Evolutionary conservation across 306 rosid genomes (phyloP).

Genomic region (Pterocarpus macrocarpus): DNA sequence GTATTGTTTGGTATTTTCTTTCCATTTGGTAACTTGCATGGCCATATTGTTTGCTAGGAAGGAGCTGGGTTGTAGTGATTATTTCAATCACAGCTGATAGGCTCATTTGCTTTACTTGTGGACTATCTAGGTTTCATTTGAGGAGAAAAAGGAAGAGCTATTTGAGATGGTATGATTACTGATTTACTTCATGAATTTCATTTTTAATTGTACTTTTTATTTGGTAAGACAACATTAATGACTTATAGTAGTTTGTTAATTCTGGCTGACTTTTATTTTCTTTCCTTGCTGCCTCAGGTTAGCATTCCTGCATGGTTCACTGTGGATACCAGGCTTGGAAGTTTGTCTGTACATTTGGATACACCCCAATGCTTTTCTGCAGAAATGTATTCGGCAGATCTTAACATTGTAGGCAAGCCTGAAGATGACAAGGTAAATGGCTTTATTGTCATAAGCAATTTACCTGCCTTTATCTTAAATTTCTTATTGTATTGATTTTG

Average conservation of each 20-base stretch:
- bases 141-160: conserved; percentile 91
- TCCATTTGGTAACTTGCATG: conserved; percentile 41
- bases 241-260: conserved; percentile 37
- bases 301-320: conserved; percentile 99
- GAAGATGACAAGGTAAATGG: conserved; percentile 94
- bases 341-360: conserved; percentile 95
- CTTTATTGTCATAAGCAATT: conserved; percentile 20
- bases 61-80: conserved; percentile 22
- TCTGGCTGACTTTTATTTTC: conserved; percentile 44
- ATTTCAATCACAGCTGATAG: conserved; percentile 40
- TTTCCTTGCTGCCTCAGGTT: conserved; percentile 70
- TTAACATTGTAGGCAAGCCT: conserved; percentile 88
- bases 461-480: conserved; percentile 30
- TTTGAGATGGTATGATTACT: conserved; percentile 84
- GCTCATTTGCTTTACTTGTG: conserved; percentile 48
- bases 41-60: conserved; percentile 35
- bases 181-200: conserved; percentile 31
- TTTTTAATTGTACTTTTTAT: neutral
- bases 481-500: conserved; percentile 25
- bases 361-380: conserved; percentile 97
- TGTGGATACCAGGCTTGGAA: conserved; percentile 96
- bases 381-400: conserved; percentile 96
- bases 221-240: neutral
- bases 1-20: conserved; percentile 42
- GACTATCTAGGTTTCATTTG: conserved; percentile 80